phyloP scores from a whole-genome alignment of 2,329 filamentous ascomycete species.

The Botrytis cinerea region DNA sequence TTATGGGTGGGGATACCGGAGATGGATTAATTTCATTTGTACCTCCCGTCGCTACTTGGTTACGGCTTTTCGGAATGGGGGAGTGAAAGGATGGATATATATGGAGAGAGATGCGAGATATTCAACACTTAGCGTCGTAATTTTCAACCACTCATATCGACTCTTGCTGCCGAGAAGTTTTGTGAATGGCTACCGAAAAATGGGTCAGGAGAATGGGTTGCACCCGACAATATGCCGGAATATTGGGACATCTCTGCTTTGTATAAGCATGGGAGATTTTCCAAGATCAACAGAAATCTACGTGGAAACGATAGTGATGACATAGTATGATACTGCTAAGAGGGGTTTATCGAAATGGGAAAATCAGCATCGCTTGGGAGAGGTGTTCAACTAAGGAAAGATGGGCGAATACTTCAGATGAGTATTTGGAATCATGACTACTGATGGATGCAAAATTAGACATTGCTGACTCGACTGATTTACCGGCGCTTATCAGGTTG shows the following conservation, averaged over 20 bases:
- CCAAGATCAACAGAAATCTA: background rate
- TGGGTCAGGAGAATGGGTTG: background rate
- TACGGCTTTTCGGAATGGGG: background rate
- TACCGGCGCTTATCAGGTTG: background rate
- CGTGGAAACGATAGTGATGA: background rate
- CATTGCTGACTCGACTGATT: background rate
- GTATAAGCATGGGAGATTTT: background rate
- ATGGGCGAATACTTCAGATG: background rate
- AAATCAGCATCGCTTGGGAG: background rate
- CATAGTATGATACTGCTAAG: background rate
- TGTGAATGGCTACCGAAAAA: background rate
- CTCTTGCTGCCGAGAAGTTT: background rate
- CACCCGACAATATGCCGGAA: background rate
- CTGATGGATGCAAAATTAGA: background rate
- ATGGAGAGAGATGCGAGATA: background rate
- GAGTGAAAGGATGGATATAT: background rate
- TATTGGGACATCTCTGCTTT: background rate
- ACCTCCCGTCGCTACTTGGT: background rate
- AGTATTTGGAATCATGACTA: background rate
- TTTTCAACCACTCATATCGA: background rate
- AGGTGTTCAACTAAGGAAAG: background rate
- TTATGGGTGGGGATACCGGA: conserved; percentile 7
- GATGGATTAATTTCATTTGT: background rate
- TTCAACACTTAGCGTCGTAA: background rate
- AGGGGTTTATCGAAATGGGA: background rate